phyloP scores from a whole-genome alignment of 1,139 yeast genomes.

The Schwanniomyces etchellsii region DNA sequence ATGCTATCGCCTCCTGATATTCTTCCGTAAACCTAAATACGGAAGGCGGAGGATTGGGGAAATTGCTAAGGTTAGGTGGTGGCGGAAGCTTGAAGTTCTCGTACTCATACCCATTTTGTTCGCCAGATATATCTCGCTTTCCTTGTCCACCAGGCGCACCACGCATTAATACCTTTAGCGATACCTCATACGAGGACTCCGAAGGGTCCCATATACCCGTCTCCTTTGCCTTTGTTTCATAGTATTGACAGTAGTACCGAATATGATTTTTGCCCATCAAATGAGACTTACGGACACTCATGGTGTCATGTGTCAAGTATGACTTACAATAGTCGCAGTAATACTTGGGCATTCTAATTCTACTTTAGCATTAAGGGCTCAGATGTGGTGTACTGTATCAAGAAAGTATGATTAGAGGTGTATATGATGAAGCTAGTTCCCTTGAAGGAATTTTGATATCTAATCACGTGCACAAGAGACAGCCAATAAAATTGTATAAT shows the following conservation, averaged over 20 bases:
- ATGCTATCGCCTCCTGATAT: constrained; percentile 13
- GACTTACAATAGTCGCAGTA: constrained; percentile 88
- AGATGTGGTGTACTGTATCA: no score
- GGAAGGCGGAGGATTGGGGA: constrained; percentile 34
- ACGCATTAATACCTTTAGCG: constrained; percentile 28
- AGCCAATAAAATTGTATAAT: no score
- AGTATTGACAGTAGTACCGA: constrained; percentile 69
- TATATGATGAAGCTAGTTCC: no score
- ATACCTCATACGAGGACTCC: constrained; percentile 37
- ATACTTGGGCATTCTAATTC: constrained; percentile 49
- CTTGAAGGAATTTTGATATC: no score
- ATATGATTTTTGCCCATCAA: constrained; percentile 76
- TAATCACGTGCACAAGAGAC: neutral
- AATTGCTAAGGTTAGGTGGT: constrained; percentile 23
- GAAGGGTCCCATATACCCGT: constrained; percentile 40
- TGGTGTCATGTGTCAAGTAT: constrained; percentile 81
- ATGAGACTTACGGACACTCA: constrained; percentile 83
- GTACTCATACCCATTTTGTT: constrained; percentile 3
- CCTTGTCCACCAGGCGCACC: constrained; percentile 53
- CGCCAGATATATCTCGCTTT: constrained; percentile 3
- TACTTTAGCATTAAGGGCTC: no score
- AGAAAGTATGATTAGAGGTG: no score
- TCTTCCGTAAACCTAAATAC: constrained; percentile 18
- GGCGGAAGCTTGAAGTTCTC: constrained; percentile 26
- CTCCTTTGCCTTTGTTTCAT: constrained; percentile 51